Base-by-base conservation (phyloP, 2,329 filamentous ascomycete species). In the Phialophora expanda region DNA sequence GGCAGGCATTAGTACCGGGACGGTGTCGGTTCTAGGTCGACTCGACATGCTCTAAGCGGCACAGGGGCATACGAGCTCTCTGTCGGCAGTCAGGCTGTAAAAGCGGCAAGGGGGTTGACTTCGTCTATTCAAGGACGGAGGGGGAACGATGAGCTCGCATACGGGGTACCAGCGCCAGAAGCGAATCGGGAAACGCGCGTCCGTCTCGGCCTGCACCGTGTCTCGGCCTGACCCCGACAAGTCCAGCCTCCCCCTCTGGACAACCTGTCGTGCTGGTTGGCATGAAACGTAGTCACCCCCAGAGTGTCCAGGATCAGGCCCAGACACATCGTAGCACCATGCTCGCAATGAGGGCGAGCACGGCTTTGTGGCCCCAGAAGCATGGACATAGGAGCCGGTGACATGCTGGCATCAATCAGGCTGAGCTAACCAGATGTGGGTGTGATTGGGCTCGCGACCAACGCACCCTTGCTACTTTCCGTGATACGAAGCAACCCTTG, bases 51-150 rank as follows among this genome's bases (percentile, higher is more conserved):
- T 7, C 38, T 17, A 44, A n/a, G 1, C 14, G 20, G 22, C 48
- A 53, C 48, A 5, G 30, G 1, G 8, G n/a, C 48, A 26, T 7
- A 17, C 20, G 20, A 51, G 38, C 7, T 6, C 17, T 20, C 12
- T 11, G 53, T 30, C 24, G n/a, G 24, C 53, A 34, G 53, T 56
- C 53, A 56, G 53, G 53, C 53, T 56, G 53, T 2, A 34, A 56
- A 56, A 56, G 53, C 53, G n/a, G 53, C 53, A 12, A 56, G 26
- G n/a, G 9, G n/a, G 4, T 12, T 32, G 7, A 7, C 30, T 14
- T 30, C 14, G 28, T 34, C 24, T n/a, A 56, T 30, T 34, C 11
- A 28, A n/a, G 30, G 30, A 24, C 28, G 22, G 9, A 20, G 3
- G 53, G 53, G 53, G 12, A 34, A 38, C n/a, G 2, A 4, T 20